Evolutionary conservation across 2,329 filamentous ascomycete species (phyloP).

Genomic region (Aspergillus glaucus): DNA sequence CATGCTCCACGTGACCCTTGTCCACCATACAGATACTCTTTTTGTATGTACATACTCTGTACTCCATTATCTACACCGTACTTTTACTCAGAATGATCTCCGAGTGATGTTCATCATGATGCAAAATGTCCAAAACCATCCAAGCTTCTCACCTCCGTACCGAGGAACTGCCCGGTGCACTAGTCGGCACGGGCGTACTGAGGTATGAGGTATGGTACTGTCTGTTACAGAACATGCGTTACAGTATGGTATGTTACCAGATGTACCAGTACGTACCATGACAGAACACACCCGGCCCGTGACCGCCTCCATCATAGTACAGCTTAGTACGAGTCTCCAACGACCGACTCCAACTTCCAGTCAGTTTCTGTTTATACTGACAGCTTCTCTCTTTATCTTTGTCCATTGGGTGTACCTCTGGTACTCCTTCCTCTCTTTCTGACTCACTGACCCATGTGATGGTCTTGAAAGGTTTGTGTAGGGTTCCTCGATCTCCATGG

Average conservation of each 20-base stretch:
- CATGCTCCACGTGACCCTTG: not conserved
- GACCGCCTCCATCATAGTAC: not conserved
- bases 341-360: no score
- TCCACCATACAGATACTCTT: no score
- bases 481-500: not conserved
- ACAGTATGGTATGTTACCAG: not conserved
- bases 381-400: not conserved
- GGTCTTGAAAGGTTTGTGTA: not conserved
- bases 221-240: not conserved
- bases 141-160: not conserved
- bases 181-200: not conserved
- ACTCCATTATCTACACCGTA: not conserved
- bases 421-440: not conserved
- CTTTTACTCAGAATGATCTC: not conserved
- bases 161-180: not conserved
- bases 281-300: not conserved
- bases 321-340: no score
- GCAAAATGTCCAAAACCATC: slow-evolving; percentile 5
- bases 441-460: not conserved
- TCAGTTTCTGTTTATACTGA: not conserved
- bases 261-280: not conserved
- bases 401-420: not conserved
- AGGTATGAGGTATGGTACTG: not conserved
- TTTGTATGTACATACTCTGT: not conserved
- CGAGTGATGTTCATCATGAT: slow-evolving; percentile 15